phyloP scores from a whole-genome alignment of 2,329 filamentous ascomycete genomes.

The Aspergillus amoenus region DNA sequence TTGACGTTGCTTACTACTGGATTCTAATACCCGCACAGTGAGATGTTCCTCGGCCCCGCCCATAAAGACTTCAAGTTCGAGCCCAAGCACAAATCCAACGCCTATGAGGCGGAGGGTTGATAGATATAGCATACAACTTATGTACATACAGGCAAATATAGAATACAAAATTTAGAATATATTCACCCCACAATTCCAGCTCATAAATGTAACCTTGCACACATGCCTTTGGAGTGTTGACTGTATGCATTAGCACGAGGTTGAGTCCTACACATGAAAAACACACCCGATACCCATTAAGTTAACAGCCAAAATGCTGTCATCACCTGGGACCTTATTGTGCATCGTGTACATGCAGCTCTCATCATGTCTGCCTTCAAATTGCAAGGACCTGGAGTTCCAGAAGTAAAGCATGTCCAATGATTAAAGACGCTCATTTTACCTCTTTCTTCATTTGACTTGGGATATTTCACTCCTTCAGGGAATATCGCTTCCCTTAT shows the following conservation, averaged over 20 bases:
- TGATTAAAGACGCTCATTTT: too few species aligned
- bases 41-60: conserved; percentile 94
- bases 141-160: not conserved
- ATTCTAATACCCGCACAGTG: conserved; percentile 53
- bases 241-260: not conserved
- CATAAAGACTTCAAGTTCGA: conserved; percentile 90
- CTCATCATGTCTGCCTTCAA: too few species aligned
- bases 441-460: too few species aligned
- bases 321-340: too few species aligned
- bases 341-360: too few species aligned
- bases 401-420: too few species aligned
- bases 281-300: too few species aligned
- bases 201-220: not conserved
- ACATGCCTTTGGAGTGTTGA: not conserved
- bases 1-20: not conserved
- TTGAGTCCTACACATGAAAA: too few species aligned
- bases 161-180: not conserved
- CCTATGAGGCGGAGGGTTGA: conserved; percentile 67
- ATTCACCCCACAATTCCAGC: not conserved
- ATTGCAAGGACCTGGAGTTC: too few species aligned
- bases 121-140: not conserved
- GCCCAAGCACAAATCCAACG: conserved; percentile 96
- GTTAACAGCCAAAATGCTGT: too few species aligned
- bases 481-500: too few species aligned
- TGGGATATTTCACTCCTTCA: too few species aligned